Conservation (phyloP, 192 early-diverging fungal species). For the Kickxella alabastrina region DNA sequence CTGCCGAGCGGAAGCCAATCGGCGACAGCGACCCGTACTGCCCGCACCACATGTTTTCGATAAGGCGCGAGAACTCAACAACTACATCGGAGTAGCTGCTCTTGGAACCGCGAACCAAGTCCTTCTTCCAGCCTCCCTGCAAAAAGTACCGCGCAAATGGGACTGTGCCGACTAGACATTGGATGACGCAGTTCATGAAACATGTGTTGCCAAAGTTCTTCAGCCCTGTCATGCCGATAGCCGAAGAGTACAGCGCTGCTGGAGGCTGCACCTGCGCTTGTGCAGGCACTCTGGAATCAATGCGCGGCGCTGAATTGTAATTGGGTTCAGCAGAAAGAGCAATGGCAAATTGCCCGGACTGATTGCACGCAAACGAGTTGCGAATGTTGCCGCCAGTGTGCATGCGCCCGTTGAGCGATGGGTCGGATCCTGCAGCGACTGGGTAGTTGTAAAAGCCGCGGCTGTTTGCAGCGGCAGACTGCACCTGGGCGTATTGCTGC, state of each 20-base stretch:
- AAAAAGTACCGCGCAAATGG: constrained; percentile 71
- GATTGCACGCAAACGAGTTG: constrained; percentile 19
- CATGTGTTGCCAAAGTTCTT: constrained; percentile 84
- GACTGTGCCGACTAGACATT: constrained; percentile 68
- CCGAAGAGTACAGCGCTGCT: constrained; percentile 33
- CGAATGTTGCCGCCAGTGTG: constrained; percentile 38
- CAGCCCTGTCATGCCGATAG: constrained; percentile 66
- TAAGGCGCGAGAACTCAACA: constrained; percentile 71
- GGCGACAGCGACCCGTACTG: constrained; percentile 76
- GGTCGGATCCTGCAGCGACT: constrained; percentile 38
- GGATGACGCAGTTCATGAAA: constrained; percentile 82
- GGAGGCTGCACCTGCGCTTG: background rate
- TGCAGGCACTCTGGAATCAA: too few species aligned
- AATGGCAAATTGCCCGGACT: too few species aligned
- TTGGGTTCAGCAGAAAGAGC: too few species aligned
- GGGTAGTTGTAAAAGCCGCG: constrained; percentile 30
- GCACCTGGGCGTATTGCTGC: too few species aligned
- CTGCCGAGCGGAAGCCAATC: constrained; percentile 66
- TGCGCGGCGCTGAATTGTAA: too few species aligned
- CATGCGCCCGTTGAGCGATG: constrained; percentile 44
- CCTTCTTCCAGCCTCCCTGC: constrained; percentile 53
- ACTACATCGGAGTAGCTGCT: constrained; percentile 66
- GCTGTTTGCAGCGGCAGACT: background rate
- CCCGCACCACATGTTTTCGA: constrained; percentile 79
- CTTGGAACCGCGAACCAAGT: constrained; percentile 46